Conservation (phyloP, 169 alveolate genomes). For the Theileria equi region DNA sequence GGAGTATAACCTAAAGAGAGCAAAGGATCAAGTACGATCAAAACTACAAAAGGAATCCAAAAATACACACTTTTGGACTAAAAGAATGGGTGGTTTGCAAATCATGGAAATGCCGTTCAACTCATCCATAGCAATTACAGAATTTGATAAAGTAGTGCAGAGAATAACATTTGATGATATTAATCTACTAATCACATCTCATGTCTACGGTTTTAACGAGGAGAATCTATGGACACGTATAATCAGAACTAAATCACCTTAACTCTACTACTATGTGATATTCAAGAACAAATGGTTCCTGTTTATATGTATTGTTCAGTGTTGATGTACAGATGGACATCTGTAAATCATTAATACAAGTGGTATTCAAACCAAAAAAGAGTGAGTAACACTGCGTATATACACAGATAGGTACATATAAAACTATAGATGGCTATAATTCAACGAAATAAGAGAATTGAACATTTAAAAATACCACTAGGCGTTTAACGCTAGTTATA, state of each 20-base stretch:
- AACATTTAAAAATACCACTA: not conserved
- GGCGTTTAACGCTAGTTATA: not conserved
- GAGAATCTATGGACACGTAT: conserved; percentile 47
- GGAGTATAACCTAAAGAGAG: conserved; percentile 26
- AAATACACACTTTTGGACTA: conserved; percentile 12
- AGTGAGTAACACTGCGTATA: not conserved
- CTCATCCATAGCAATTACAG: conserved; percentile 23
- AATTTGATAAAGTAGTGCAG: conserved; percentile 50
- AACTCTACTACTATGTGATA: conserved; percentile 19
- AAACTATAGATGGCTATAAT: not conserved
- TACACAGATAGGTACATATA: not conserved
- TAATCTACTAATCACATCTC: conserved; percentile 22
- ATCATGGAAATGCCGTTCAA: conserved; percentile 32
- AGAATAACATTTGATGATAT: conserved; percentile 50
- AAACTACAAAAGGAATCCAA: conserved; percentile 23
- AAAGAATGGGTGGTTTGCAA: conserved; percentile 52
- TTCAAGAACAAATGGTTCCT: not conserved
- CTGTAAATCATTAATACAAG: no score
- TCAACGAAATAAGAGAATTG: not conserved
- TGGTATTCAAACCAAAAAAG: not conserved
- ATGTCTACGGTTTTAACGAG: conserved; percentile 48
- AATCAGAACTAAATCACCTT: no score
- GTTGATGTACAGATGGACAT: not conserved
- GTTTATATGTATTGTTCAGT: not conserved
- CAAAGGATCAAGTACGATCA: conserved; percentile 34